Percentiles rank a stretch among this genome's conserved stretches.
Conservation (phyloP, 352 stramenopile species). For the Globisporangium abappressorium region DNA sequence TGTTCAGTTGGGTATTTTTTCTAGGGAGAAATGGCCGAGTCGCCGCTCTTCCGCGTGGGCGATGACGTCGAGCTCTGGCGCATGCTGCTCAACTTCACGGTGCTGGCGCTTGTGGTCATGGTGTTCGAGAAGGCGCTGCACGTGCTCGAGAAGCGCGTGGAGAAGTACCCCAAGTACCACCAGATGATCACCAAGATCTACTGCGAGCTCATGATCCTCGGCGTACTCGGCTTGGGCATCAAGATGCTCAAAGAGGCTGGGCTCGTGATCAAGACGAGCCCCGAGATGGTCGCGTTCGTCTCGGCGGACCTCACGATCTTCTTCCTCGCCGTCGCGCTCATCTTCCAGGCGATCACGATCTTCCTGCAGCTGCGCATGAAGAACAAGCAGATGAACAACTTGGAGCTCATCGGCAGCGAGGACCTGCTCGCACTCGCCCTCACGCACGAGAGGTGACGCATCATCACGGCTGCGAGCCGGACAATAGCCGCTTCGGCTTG, state of each 20-base stretch:
- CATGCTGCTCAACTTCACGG: slow-evolving; percentile 45
- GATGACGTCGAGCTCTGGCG: slow-evolving; percentile 49
- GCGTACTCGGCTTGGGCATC: slow-evolving; percentile 46
- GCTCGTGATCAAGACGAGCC: slow-evolving; percentile 24
- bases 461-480: neutral
- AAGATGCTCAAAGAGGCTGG: slow-evolving; percentile 48
- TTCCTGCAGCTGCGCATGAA: slow-evolving; percentile 43
- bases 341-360: slow-evolving; percentile 48
- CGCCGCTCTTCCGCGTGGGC: slow-evolving; percentile 18
- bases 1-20: neutral
- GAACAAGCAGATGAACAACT: slow-evolving; percentile 34
- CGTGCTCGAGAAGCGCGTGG: slow-evolving; percentile 37
- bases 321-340: slow-evolving; percentile 45
- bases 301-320: slow-evolving; percentile 59
- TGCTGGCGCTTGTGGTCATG: slow-evolving; percentile 47
- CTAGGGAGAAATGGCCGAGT: slow-evolving; percentile 5
- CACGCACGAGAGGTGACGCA: neutral
- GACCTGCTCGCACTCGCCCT: slow-evolving; percentile 25
- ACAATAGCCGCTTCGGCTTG: too few relatives aligned
- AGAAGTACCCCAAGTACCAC: slow-evolving; percentile 57
- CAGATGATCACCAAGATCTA: slow-evolving; percentile 68
- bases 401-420: slow-evolving; percentile 43
- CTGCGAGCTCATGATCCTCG: slow-evolving; percentile 60
- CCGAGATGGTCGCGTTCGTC: slow-evolving; percentile 51
- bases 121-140: slow-evolving; percentile 46